Conservation (phyloP, 2,329 filamentous ascomycete genomes). For the Colletotrichum echinochloae region DNA sequence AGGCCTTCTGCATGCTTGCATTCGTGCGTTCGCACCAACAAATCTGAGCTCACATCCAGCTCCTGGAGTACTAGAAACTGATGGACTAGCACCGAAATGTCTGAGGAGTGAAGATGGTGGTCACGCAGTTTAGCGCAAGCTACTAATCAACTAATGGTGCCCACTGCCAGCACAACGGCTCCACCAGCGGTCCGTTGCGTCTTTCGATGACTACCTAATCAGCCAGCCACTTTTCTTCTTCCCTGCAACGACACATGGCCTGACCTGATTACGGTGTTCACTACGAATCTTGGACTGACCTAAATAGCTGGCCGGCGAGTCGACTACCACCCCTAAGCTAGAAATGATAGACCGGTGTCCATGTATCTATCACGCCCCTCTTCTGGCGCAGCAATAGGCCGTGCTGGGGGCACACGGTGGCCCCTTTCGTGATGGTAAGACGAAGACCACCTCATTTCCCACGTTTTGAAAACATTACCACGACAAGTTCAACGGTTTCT, state of each 20-base stretch:
- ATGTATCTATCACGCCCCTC: not conserved
- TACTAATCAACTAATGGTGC: not conserved
- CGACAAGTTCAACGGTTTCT: not conserved
- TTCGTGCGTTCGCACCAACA: not conserved
- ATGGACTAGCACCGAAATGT: not conserved
- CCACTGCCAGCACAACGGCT: constrained; percentile 1
- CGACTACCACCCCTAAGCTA: not conserved
- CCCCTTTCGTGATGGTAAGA: not conserved
- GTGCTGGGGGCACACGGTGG: not conserved
- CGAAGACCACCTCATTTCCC: not conserved
- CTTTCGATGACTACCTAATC: not conserved
- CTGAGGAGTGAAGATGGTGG: not conserved
- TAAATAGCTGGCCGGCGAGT: not conserved
- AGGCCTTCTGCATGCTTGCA: not conserved
- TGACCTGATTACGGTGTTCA: not conserved
- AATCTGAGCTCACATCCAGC: not conserved
- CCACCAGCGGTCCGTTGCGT: not conserved
- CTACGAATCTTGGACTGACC: not conserved
- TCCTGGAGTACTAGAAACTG: not conserved
- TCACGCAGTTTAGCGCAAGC: not conserved
- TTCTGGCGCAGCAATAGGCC: not conserved
- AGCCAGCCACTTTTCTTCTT: not conserved
- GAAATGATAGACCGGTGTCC: not conserved
- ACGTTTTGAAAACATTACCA: not conserved
- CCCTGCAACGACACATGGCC: not conserved